Evolutionary conservation across 1,284 basidiomycete genomes (phyloP).

Genomic region (Tremellales sp.): DNA sequence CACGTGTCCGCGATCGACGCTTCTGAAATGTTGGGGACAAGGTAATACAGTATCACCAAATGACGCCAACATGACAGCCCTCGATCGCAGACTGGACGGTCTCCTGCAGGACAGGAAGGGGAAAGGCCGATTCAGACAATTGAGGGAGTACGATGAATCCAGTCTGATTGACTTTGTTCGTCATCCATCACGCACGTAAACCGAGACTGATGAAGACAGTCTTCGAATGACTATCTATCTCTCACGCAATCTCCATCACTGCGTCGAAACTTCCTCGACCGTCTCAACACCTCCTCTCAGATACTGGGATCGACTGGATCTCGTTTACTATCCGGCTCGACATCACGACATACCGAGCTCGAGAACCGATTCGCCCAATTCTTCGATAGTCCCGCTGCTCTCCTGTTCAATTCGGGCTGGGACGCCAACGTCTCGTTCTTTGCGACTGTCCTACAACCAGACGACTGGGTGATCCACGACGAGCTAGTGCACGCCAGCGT

Average conservation of each 20-base stretch:
- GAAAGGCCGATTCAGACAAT: constrained; percentile 33
- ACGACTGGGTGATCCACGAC: constrained; percentile 79
- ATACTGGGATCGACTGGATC: constrained; percentile 89
- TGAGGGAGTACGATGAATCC: constrained; percentile 32
- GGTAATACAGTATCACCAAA: too few relatives aligned
- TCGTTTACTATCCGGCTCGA: constrained; percentile 77
- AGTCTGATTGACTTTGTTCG: constrained; percentile 42
- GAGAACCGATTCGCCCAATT: constrained; percentile 64
- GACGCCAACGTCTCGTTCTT: constrained; percentile 92
- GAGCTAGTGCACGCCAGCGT: constrained; percentile 88
- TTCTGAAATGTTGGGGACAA: too few relatives aligned
- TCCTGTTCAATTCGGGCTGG: constrained; percentile 92
- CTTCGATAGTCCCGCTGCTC: constrained; percentile 62
- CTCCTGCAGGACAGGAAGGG: constrained; percentile 27
- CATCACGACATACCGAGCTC: constrained; percentile 61
- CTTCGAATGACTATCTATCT: constrained; percentile 84
- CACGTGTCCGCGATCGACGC: too few relatives aligned
- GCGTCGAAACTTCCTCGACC: constrained; percentile 57
- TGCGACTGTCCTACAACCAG: constrained; percentile 69
- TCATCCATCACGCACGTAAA: neutral
- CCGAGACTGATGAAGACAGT: constrained; percentile 15
- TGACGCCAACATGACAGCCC: constrained; percentile 15
- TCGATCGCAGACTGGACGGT: constrained; percentile 24
- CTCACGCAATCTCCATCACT: constrained; percentile 62
- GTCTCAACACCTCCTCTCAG: constrained; percentile 55